phyloP scores from a whole-genome alignment of 306 rosid species.

The Cyamopsis tetragonoloba region DNA sequence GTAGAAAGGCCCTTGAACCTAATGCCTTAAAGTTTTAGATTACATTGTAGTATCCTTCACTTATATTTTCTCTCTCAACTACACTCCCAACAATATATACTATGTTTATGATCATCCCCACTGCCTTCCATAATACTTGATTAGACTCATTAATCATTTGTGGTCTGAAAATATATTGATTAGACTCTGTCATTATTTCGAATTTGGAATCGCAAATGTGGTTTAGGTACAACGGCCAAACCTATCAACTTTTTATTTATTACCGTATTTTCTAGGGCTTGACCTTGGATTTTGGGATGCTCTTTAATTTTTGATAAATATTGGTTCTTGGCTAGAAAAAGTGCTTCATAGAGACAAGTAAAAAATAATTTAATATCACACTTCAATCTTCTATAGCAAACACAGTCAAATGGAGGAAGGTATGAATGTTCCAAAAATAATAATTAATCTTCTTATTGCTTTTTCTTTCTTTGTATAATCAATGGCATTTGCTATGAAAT shows the following conservation, averaged over 20 bases:
- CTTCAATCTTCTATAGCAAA: background rate
- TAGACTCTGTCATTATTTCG: background rate
- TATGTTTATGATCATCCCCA: no score
- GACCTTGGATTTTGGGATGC: background rate
- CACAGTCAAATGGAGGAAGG: conserved; percentile 26
- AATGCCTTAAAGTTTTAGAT: no score
- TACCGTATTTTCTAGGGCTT: background rate
- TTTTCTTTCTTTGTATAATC: background rate
- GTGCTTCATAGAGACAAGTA: background rate
- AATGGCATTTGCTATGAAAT: no score
- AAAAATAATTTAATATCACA: background rate
- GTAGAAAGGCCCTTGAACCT: no score
- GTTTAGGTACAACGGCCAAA: conserved; percentile 22
- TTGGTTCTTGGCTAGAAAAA: conserved; percentile 5
- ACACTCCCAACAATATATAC: no score
- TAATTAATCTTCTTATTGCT: background rate
- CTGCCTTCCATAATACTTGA: no score
- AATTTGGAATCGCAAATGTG: background rate
- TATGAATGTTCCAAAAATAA: background rate
- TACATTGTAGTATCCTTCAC: no score
- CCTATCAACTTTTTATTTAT: background rate
- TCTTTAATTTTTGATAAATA: background rate
- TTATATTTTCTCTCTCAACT: no score
- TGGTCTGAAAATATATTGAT: background rate
- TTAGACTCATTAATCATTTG: no score